Percentiles rank a stretch among this genome's conserved stretches.
phyloP scores from a whole-genome alignment of 768 basidiomycete species.

The Fistulinella prunicolor region DNA sequence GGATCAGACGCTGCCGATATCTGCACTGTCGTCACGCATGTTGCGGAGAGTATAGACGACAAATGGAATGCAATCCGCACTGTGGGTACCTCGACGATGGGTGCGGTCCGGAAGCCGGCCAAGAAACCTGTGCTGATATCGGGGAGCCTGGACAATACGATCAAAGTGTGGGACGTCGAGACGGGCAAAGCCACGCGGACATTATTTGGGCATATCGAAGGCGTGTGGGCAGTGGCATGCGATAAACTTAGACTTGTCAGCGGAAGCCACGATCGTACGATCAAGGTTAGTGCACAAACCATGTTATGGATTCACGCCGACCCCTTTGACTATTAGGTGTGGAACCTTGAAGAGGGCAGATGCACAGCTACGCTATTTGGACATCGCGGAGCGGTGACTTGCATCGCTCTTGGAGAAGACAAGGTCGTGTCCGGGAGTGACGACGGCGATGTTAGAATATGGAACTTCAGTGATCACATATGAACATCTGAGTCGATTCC shows the following conservation, averaged over 20 bases:
- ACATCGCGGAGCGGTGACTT: conserved; percentile 92
- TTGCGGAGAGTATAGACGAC: conserved; percentile 17
- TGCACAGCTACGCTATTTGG: conserved; percentile 90
- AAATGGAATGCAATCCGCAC: conserved; percentile 4
- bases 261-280: conserved; percentile 93
- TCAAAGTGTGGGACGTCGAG: conserved; percentile 95
- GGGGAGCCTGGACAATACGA: conserved; percentile 91
- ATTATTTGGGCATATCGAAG: conserved; percentile 96
- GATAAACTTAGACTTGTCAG: conserved; percentile 91
- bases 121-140: conserved; percentile 79
- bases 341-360: conserved; percentile 86
- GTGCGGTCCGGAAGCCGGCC: conserved; percentile 16
- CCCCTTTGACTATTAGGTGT: conserved; percentile 54
- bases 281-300: conserved; percentile 64
- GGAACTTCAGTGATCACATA: conserved; percentile 56
- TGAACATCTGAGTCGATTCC: conserved; percentile 2
- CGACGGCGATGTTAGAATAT: conserved; percentile 83
- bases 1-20: conserved; percentile 18
- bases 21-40: conserved; percentile 32
- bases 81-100: not conserved
- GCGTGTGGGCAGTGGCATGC: conserved; percentile 93
- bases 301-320: conserved; percentile 1
- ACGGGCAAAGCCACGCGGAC: conserved; percentile 74
- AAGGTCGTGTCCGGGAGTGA: conserved; percentile 97
- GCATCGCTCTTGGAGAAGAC: conserved; percentile 86